These are phyloP conservation scores for Paecilomyces niveus DNA, from an alignment of 2,329 filamentous ascomycete species.

Conservation along the genomic window DNA sequence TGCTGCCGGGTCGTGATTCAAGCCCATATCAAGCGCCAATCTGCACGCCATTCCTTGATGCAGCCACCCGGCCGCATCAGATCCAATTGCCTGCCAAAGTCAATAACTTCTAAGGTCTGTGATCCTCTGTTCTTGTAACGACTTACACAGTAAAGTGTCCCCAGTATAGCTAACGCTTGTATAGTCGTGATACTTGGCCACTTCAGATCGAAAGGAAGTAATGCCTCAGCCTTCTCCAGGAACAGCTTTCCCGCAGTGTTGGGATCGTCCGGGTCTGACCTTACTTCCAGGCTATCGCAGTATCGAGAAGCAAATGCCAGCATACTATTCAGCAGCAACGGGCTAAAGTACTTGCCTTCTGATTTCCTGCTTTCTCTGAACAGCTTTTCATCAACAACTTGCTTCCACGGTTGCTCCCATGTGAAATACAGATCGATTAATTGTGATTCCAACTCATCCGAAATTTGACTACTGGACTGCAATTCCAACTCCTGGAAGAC, in stretches of 20 bases:
- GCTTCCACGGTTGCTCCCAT: constrained; percentile 32
- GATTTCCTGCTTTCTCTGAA: constrained; percentile 23
- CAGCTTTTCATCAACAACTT: constrained; percentile 28
- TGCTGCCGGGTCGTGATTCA: constrained; percentile 27
- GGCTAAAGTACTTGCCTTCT: constrained; percentile 23
- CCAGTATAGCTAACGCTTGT: constrained; percentile 27
- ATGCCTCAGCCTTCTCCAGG: constrained; percentile 18
- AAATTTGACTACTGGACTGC: constrained; percentile 3
- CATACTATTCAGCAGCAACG: constrained; percentile 27
- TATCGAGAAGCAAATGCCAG: constrained; percentile 28
- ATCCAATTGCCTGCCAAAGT: constrained; percentile 21
- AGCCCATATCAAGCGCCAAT: constrained; percentile 31
- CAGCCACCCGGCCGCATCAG: constrained; percentile 30
- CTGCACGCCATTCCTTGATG: constrained; percentile 32
- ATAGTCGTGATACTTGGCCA: constrained; percentile 31
- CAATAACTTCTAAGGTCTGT: neutral
- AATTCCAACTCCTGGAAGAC: neutral
- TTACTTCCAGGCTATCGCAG: constrained; percentile 23
- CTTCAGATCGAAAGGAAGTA: constrained; percentile 15
- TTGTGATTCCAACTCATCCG: constrained; percentile 20
- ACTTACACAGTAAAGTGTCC: constrained; percentile 19
- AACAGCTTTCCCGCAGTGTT: constrained; percentile 28
- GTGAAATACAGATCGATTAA: constrained; percentile 29
- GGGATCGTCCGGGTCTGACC: constrained; percentile 20
- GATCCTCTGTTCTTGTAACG: neutral